These are phyloP conservation scores for Rheum nobile DNA, from an alignment of 148 eudicot genomes.

Conservation along the genomic window DNA sequence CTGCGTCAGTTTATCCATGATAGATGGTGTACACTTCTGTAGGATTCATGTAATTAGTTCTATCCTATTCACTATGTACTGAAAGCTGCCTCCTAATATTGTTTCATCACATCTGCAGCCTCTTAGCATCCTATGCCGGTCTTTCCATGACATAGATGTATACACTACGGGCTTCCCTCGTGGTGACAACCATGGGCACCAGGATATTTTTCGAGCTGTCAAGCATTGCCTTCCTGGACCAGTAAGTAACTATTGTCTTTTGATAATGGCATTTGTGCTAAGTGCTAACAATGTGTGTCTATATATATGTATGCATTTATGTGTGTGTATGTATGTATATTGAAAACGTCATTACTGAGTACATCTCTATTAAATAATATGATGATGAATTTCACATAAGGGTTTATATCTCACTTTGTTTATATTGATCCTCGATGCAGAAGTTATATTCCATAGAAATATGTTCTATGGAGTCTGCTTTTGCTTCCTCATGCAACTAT, in stretches of 20 bases:
- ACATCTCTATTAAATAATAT: background rate
- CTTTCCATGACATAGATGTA: slow-evolving; percentile 73
- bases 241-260: slow-evolving; percentile 27
- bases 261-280: background rate
- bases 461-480: slow-evolving; percentile 9
- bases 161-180: slow-evolving; percentile 84
- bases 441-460: background rate
- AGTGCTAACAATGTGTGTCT: background rate
- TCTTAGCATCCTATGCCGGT: slow-evolving; percentile 69
- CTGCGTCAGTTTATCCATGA: background rate
- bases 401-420: background rate
- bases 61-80: background rate
- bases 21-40: background rate
- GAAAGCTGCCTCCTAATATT: background rate
- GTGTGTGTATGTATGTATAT: background rate
- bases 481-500: background rate
- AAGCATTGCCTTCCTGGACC: slow-evolving; percentile 92
- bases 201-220: slow-evolving; percentile 66
- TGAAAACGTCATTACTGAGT: background rate
- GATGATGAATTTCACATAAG: background rate
- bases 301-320: no score
- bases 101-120: slow-evolving; percentile 49
- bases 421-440: background rate
- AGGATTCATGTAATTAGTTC: background rate
- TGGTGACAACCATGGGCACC: slow-evolving; percentile 56